Evolutionary conservation across 768 basidiomycete genomes (phyloP).

Genomic region (Psilocybe subaeruginosa): DNA sequence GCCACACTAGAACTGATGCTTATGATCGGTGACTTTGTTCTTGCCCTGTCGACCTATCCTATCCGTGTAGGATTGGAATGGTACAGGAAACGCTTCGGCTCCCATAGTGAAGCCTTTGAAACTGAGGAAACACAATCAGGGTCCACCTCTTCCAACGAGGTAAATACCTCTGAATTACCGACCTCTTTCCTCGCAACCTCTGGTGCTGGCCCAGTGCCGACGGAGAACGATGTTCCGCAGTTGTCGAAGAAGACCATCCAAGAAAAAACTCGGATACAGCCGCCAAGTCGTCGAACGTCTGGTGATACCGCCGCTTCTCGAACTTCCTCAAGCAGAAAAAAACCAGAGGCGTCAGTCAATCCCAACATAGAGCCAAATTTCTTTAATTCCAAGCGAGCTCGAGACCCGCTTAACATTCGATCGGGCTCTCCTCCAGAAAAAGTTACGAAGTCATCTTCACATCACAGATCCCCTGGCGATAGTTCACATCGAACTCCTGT

Average conservation of each 20-base stretch:
- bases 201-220: not conserved
- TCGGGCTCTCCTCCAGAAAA: slow-evolving; percentile 5
- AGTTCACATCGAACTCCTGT: not conserved
- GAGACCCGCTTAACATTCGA: not conserved
- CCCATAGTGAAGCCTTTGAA: slow-evolving; percentile 18
- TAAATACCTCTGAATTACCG: slow-evolving; percentile 23
- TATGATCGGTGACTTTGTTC: slow-evolving; percentile 66
- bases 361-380: slow-evolving; percentile 14
- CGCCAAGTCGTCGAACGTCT: slow-evolving; percentile 10
- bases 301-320: not conserved
- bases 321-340: slow-evolving; percentile 1
- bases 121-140: slow-evolving; percentile 24
- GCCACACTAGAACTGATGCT: slow-evolving; percentile 59
- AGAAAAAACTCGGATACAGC: not conserved
- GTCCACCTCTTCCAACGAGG: slow-evolving; percentile 22
- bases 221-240: not conserved
- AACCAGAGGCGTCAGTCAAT: not conserved
- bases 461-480: not conserved
- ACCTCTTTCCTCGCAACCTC: slow-evolving; percentile 23
- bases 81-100: slow-evolving; percentile 35
- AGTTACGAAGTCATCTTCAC: not conserved
- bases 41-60: slow-evolving; percentile 44
- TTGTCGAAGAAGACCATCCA: not conserved
- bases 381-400: not conserved
- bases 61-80: slow-evolving; percentile 36